A percentile compares a stretch with the other conserved stretches of the same genome.
phyloP scores from a whole-genome alignment of 345 rosid genomes.

The Cochlearia excelsa region DNA sequence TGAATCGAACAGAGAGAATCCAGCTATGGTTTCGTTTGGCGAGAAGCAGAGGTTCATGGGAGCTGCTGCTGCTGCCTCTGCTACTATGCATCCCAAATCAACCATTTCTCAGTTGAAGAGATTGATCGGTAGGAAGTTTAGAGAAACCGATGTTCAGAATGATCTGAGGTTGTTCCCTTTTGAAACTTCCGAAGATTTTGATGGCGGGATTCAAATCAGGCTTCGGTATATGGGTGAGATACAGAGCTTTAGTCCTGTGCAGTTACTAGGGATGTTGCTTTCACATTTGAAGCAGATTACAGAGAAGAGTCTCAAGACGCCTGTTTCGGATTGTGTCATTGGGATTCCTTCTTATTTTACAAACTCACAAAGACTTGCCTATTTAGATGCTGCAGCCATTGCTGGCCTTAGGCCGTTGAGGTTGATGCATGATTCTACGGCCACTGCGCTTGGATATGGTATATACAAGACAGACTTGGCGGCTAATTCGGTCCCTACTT shows the following conservation, averaged over 20 bases:
- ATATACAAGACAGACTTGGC: conserved; percentile 58
- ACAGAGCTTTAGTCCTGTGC: conserved; percentile 49
- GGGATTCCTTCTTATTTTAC: conserved; percentile 64
- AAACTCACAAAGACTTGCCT: conserved; percentile 56
- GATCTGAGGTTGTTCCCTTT: conserved; percentile 58
- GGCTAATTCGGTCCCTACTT: conserved; percentile 39
- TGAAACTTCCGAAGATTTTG: conserved; percentile 40
- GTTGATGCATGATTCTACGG: conserved; percentile 64
- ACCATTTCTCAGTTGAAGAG: conserved; percentile 72
- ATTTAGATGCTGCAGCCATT: conserved; percentile 57
- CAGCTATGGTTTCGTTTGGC: conserved; percentile 67
- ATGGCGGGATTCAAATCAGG: conserved; percentile 52
- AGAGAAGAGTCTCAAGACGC: conserved; percentile 46
- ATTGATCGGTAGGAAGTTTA: conserved; percentile 50
- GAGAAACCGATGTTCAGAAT: conserved; percentile 48
- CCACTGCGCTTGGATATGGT: conserved; percentile 70
- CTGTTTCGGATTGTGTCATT: conserved; percentile 57
- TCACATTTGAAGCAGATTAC: conserved; percentile 59
- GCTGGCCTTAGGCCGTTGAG: conserved; percentile 62
- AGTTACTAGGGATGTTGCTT: conserved; percentile 61
- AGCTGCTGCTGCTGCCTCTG: conserved; percentile 75
- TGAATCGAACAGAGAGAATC: conserved; percentile 69
- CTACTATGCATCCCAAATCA: conserved; percentile 69
- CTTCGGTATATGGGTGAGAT: conserved; percentile 50
- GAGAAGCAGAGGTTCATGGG: conserved; percentile 88